These are phyloP conservation scores for Silene coronaria DNA, from an alignment of 179 eudicot genomes.

Conservation along the genomic window DNA sequence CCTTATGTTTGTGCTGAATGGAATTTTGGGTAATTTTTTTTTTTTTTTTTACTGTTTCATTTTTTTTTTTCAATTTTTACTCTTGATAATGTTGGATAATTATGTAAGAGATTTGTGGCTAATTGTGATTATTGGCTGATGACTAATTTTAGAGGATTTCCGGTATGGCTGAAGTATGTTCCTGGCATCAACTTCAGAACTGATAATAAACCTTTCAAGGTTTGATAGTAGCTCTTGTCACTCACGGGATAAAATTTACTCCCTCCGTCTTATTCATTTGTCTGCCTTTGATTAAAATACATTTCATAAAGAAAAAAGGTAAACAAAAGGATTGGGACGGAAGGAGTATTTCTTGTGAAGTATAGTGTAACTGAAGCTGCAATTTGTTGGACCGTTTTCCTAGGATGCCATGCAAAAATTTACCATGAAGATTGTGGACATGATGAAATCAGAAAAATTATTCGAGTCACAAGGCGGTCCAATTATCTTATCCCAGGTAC, in stretches of 20 bases:
- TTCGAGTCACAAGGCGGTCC: constrained; percentile 86
- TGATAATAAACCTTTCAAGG: constrained; percentile 86
- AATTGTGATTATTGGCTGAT: background rate
- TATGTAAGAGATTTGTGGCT: background rate
- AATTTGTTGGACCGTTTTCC: too few species aligned
- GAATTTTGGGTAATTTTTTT: constrained; percentile 75
- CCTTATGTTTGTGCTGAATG: constrained; percentile 98
- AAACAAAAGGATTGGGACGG: background rate
- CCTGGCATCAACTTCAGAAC: constrained; percentile 88
- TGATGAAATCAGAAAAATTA: constrained; percentile 67
- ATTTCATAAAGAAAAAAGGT: too few species aligned
- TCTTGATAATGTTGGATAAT: background rate
- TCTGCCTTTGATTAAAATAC: too few species aligned
- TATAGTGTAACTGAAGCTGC: too few species aligned
- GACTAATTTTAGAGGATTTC: constrained; percentile 59
- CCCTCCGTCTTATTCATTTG: too few species aligned
- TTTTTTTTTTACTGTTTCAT: background rate
- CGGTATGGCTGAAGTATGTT: constrained; percentile 86
- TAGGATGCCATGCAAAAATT: constrained; percentile 36
- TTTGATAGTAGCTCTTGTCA: constrained; percentile 20
- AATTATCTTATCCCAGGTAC: constrained; percentile 74
- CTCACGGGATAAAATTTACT: background rate
- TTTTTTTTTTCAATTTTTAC: background rate
- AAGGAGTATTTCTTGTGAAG: too few species aligned
- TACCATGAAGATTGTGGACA: constrained; percentile 64